Evolutionary conservation across 352 stramenopile species (phyloP).

Genomic region (Phytophthora pluvialis): DNA sequence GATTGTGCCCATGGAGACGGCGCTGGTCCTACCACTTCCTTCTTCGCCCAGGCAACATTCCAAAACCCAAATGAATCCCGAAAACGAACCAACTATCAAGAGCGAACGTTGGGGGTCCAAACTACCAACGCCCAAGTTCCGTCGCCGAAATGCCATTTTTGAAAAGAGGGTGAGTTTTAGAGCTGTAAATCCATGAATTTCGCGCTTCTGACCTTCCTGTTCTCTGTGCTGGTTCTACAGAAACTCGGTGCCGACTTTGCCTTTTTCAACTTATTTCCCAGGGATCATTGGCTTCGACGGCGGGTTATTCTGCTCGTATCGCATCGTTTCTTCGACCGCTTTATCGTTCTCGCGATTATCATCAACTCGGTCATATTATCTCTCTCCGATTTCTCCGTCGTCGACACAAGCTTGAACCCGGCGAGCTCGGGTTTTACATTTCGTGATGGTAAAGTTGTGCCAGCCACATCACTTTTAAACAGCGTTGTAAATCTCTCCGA

Average conservation of each 20-base stretch:
- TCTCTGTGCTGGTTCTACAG: slow-evolving; percentile 15
- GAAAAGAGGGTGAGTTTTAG: slow-evolving; percentile 2
- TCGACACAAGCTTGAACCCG: slow-evolving; percentile 68
- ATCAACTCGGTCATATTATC: slow-evolving; percentile 87
- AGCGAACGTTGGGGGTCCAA: neutral
- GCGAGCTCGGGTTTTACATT: slow-evolving; percentile 46
- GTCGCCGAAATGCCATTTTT: slow-evolving; percentile 22
- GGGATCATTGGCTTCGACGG: slow-evolving; percentile 54
- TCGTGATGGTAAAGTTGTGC: slow-evolving; percentile 47
- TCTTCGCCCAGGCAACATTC: neutral
- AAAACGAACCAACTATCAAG: neutral
- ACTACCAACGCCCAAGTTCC: neutral
- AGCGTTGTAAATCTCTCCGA: slow-evolving; percentile 70
- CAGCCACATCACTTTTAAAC: slow-evolving; percentile 53
- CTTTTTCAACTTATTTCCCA: slow-evolving; percentile 50
- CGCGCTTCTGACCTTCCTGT: neutral
- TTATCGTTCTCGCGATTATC: slow-evolving; percentile 89
- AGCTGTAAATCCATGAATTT: neutral
- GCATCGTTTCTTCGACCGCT: slow-evolving; percentile 74
- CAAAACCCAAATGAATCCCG: neutral
- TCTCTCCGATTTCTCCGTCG: slow-evolving; percentile 79
- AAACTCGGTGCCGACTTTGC: slow-evolving; percentile 50
- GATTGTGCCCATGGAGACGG: slow-evolving; percentile 9
- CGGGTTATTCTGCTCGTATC: slow-evolving; percentile 52
- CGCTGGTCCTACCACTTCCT: neutral